These are phyloP conservation scores for Parasitella parasitica DNA, from an alignment of 371 early-diverging fungal species.

Conservation along the genomic window DNA sequence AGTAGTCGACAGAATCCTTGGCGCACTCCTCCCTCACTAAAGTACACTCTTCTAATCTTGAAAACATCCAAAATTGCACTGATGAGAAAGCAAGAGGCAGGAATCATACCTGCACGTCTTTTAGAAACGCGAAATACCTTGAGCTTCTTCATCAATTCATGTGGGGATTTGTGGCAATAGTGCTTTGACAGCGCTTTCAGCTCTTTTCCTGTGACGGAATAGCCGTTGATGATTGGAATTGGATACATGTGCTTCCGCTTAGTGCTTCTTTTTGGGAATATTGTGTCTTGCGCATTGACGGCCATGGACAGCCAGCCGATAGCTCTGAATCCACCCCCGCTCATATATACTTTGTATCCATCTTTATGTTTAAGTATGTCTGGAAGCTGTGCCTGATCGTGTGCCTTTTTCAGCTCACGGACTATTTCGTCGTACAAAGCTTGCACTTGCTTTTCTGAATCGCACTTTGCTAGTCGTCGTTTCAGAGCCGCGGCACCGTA, in stretches of 20 bases:
- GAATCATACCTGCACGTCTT: conserved; percentile 59
- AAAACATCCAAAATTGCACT: conserved; percentile 54
- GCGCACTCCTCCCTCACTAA: conserved; percentile 67
- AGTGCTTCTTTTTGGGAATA: conserved; percentile 7
- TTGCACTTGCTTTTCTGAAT: conserved; percentile 27
- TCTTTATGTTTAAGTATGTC: conserved; percentile 30
- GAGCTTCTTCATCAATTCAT: conserved; percentile 31
- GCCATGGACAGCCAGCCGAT: conserved; percentile 64
- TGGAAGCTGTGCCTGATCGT: conserved; percentile 36
- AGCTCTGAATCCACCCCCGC: conserved; percentile 64
- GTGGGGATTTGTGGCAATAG: conserved; percentile 32
- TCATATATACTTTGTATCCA: conserved; percentile 56
- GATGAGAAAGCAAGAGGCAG: conserved; percentile 60
- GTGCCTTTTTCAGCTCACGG: conserved; percentile 20
- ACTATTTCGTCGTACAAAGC: conserved; percentile 47
- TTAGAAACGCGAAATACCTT: conserved; percentile 59
- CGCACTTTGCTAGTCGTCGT: conserved; percentile 32
- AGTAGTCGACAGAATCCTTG: conserved; percentile 59
- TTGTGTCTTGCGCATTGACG: conserved; percentile 8
- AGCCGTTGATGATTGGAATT: conserved; percentile 65
- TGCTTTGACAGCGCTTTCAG: conserved; percentile 36
- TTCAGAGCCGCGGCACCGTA: conserved; percentile 64
- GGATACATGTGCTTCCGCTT: conserved; percentile 45
- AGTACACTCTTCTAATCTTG: conserved; percentile 44
- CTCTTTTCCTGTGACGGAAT: conserved; percentile 42